phyloP scores from a whole-genome alignment of 1,139 yeast genomes.

The Nakaseomyces sp. region DNA sequence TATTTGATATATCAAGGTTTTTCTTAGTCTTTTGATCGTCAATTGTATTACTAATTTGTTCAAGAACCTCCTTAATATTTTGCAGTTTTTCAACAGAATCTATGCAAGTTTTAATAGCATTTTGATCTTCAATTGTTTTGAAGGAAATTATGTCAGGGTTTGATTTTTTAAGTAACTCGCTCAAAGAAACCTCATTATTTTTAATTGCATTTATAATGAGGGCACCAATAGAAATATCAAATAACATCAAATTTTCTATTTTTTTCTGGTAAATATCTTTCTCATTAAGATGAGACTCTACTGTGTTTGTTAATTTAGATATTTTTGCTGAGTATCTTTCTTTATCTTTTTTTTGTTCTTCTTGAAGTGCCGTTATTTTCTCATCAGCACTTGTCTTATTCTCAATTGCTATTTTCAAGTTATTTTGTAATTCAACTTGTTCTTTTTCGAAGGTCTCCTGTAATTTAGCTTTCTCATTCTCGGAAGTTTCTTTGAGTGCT shows the following conservation, averaged over 20 bases:
- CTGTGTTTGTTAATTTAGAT: not conserved
- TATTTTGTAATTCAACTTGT: not conserved
- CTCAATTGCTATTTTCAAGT: not conserved
- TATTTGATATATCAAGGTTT: constrained; percentile 1
- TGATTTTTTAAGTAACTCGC: not conserved
- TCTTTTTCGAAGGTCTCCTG: not conserved
- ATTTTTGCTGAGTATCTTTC: not conserved
- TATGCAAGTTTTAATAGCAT: not conserved
- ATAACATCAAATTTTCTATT: not conserved
- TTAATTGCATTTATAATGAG: not conserved
- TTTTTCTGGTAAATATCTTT: not conserved
- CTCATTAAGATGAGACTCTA: not conserved
- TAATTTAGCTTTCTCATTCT: not conserved
- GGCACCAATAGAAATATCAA: not conserved
- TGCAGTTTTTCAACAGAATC: constrained; percentile 6
- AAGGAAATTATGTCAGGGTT: not conserved
- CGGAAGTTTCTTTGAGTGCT: not conserved
- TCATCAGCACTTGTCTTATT: no score
- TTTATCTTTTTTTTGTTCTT: no score
- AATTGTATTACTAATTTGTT: constrained; percentile 6
- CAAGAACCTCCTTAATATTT: constrained; percentile 8
- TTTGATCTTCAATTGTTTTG: not conserved
- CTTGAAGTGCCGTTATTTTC: no score
- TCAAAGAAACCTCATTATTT: not conserved
- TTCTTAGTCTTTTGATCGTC: constrained; percentile 1